A percentile compares a stretch with the other conserved stretches of the same genome.
Conservation (phyloP, 257 asterid genomes). For the Solanum corneliomulleri region DNA sequence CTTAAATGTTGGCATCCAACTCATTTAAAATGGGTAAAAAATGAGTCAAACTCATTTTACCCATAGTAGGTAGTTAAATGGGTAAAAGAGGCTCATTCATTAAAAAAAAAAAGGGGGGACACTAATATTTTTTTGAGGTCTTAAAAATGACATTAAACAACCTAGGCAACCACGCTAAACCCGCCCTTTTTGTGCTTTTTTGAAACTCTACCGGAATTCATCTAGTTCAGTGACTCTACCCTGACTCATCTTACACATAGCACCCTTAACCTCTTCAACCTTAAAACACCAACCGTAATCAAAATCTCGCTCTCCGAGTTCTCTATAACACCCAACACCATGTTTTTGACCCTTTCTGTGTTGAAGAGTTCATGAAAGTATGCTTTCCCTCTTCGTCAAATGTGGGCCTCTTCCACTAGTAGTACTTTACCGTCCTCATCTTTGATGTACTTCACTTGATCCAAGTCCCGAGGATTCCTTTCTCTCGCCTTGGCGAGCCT, state of each 20-base stretch:
- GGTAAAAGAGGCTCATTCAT: neutral
- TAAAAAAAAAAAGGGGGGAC: too few species aligned
- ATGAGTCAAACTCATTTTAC: neutral
- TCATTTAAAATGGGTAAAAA: neutral
- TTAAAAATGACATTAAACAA: neutral
- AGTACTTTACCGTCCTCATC: neutral
- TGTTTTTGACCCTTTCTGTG: neutral
- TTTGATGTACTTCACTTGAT: neutral
- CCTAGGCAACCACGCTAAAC: neutral
- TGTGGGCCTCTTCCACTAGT: neutral
- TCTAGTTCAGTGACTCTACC: neutral
- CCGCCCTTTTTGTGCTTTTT: neutral
- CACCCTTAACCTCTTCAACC: neutral
- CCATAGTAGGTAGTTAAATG: neutral
- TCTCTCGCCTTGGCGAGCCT: neutral
- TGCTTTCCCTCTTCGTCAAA: neutral
- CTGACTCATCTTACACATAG: neutral
- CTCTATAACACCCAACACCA: neutral
- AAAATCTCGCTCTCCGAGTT: neutral
- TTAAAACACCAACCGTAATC: neutral
- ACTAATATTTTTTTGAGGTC: neutral
- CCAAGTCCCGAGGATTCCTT: neutral
- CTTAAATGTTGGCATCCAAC: neutral
- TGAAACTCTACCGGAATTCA: neutral
- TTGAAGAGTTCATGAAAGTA: neutral